Base-by-base conservation (phyloP, 148 eudicot genomes). In the Cornus controversa region DNA sequence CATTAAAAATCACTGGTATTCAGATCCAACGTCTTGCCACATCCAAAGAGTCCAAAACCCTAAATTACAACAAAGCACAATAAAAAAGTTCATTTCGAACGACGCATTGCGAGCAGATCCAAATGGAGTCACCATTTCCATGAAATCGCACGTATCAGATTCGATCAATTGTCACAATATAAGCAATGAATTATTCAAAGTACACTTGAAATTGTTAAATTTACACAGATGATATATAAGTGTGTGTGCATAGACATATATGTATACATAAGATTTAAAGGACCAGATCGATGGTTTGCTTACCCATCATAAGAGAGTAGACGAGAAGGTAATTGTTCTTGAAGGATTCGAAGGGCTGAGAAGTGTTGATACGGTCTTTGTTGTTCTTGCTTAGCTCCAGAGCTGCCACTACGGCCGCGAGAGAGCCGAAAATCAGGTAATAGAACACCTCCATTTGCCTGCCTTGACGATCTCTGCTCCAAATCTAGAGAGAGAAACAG, bases 221-320 rank as follows among this genome's bases (percentile, higher is more conserved):
- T 3, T 18, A 16, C 34, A 2, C 27, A 28, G 3, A 4, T 23
- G 16, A n/a, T n/a, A 58, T 40, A 10, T 53, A 15, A 2, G 58
- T 53, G 58, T 53, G 18, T 53, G 58, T 10, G 58, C 2, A 53
- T 53, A 53, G n/a, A n/a, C n/a, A n/a, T n/a, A 31, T 31, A 31
- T 31, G 2, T 31, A 31, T 31, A 31, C 54, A 24, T 13, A 29
- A 65, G n/a, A 14, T 26, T 14, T 26, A 75, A 70, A 15, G 58
- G 25, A 13, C 23, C 26, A 18, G 54, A 29, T 5, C 24, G 15
- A 2, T 20, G 10, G 71, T 29, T 15, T 1, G 75, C 64, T n/a
- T 75, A 93, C 97, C 95, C 97, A 93, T 93, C 95, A 93, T 93
- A 60, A 93, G 91, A 68, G 93, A 93, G 88, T 93, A 93, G 69